These are phyloP conservation scores for Penicillium soppii DNA, from an alignment of 495 filamentous ascomycete genomes.

Conservation along the genomic window DNA sequence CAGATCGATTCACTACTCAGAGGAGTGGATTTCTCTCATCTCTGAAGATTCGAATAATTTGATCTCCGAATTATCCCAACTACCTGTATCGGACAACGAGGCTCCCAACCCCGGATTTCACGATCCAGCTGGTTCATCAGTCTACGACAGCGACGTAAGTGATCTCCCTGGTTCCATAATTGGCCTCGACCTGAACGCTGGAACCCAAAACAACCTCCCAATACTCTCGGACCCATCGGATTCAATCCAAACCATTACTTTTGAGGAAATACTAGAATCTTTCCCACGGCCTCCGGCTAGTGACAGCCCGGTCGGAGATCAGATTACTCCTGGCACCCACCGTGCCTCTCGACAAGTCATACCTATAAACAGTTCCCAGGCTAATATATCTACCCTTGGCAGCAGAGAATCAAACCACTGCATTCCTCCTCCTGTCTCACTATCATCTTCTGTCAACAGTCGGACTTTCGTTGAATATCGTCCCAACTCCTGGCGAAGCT, in stretches of 20 bases:
- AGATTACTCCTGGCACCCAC: not conserved
- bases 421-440: not conserved
- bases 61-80: not conserved
- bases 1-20: not conserved
- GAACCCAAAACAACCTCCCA: not conserved
- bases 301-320: not conserved
- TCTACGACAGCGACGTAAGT: constrained; percentile 1
- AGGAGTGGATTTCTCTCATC: constrained; percentile 2
- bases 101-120: not conserved
- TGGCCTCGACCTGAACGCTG: not conserved
- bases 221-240: not conserved
- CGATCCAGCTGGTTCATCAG: not conserved
- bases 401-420: not conserved
- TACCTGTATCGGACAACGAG: not conserved
- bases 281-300: not conserved
- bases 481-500: too few species aligned
- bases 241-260: not conserved
- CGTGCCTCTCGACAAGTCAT: not conserved
- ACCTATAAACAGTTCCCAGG: not conserved
- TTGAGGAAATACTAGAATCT: not conserved
- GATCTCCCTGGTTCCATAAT: not conserved
- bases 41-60: not conserved
- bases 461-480: not conserved
- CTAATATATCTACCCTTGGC: not conserved
- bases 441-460: not conserved